Evolutionary conservation across 306 rosid genomes (phyloP), one percentile per base, ranked within the genome.

Genomic region (Quercus gilva): DNA sequence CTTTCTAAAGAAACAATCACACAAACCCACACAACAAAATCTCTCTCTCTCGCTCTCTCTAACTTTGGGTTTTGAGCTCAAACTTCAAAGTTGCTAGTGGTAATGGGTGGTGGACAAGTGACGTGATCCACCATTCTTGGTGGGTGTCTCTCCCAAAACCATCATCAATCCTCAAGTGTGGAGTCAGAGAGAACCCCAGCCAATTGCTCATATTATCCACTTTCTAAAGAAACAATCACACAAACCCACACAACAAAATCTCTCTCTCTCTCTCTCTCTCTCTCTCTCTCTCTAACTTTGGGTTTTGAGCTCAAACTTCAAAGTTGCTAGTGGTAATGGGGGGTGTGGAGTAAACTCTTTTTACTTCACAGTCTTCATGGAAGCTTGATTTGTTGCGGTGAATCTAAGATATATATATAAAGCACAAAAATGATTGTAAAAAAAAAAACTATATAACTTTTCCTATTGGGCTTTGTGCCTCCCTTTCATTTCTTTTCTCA

Each of bases 141-240:
- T 87, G 88, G 55, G 82, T 82, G 75, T 87, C 93, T 53, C 88
- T 84, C 7, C 88, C 91, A 74, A 85, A 89, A 6, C 83, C 91
- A 79, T 91, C 96, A 79, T 90, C 92, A 85, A 90, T 87, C 87
- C 97, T 85, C 84, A 93, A 81, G 87, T 91, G 99, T 41, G 99
- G 99, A 89, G 90, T 89, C 17, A 95, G 89, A 83, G 99, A 93
- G 59, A 93, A 95, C 2, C 97, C 99, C 86, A 91, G 87, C 98
- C 98, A 95, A 79, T 95, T 87, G 35, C 92, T 91, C 99, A 92
- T 94, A 53, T 76, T 87, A 14, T 49, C 75, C 72, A 56, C 51
- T 69, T 79, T 71, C 77, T 81, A 73, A 71, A 82, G 74, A 73
- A 84, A 53, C 57, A 69, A 49, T 43, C 80, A 26, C 81, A 73